Conservation (phyloP, 257 asterid genomes). For the Nicotiana knightiana region DNA sequence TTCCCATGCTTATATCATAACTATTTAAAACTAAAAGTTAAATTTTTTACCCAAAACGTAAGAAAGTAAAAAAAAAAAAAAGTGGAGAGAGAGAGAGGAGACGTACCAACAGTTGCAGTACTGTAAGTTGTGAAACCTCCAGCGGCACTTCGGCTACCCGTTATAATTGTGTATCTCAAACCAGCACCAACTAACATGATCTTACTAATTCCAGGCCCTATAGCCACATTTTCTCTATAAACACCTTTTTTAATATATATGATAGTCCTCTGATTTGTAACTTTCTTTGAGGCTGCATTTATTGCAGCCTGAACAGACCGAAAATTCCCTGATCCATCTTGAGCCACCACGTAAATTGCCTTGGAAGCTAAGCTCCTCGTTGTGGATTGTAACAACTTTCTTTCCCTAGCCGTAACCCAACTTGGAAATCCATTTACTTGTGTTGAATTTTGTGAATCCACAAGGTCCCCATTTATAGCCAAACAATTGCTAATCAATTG, state of each 20-base stretch:
- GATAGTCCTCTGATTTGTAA: conserved; percentile 38
- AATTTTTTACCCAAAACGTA: too few relatives aligned
- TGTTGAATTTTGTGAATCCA: conserved; percentile 2
- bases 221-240: conserved; percentile 54
- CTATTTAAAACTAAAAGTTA: too few relatives aligned
- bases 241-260: conserved; percentile 70
- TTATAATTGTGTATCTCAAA: conserved; percentile 45
- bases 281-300: conserved; percentile 35
- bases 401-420: conserved; percentile 37
- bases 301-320: conserved; percentile 63
- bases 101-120: conserved; percentile 73
- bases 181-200: conserved; percentile 86
- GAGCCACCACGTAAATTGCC: conserved; percentile 52
- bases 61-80: background rate
- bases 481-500: conserved; percentile 57
- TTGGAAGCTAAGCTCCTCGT: conserved; percentile 9
- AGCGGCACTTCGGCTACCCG: conserved; percentile 56
- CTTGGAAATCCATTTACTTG: conserved; percentile 26
- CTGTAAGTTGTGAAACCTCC: conserved; percentile 70
- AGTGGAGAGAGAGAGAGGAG: background rate
- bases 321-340: conserved; percentile 65
- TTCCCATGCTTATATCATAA: background rate
- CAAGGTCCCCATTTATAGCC: conserved; percentile 40
- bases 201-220: conserved; percentile 39
- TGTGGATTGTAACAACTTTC: conserved; percentile 40